These are phyloP conservation scores for Lipomyces chichibuensis DNA, from an alignment of 805 yeast genomes.

Conservation along the genomic window DNA sequence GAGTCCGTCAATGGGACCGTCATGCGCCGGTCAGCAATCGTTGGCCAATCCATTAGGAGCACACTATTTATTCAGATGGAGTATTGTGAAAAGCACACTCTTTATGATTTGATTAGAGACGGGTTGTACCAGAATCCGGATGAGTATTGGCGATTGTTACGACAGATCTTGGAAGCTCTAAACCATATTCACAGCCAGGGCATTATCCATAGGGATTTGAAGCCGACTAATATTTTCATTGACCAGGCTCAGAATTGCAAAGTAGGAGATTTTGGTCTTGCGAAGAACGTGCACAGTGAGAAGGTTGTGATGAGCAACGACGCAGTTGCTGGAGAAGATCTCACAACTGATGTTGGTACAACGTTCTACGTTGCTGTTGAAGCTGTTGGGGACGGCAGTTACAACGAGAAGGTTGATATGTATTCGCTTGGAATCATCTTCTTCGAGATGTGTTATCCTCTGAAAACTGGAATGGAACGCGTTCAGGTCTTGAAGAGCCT, in stretches of 20 bases:
- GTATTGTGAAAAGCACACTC: slow-evolving; percentile 92
- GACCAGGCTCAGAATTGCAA: slow-evolving; percentile 87
- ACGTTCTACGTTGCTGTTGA: slow-evolving; percentile 91
- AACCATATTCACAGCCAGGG: slow-evolving; percentile 92
- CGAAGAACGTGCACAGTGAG: slow-evolving; percentile 73
- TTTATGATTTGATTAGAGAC: slow-evolving; percentile 77
- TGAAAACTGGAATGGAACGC: slow-evolving; percentile 94
- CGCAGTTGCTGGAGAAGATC: slow-evolving; percentile 47
- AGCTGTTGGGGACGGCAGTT: slow-evolving; percentile 67
- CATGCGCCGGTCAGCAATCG: neutral
- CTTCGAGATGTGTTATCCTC: slow-evolving; percentile 87
- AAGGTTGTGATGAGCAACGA: slow-evolving; percentile 11
- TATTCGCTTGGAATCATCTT: slow-evolving; percentile 92
- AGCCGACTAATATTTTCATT: slow-evolving; percentile 94
- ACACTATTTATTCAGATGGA: slow-evolving; percentile 97
- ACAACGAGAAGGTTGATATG: slow-evolving; percentile 93
- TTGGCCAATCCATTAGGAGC: slow-evolving; percentile 18
- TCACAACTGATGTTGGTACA: slow-evolving; percentile 93
- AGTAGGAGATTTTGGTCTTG: slow-evolving; percentile 96
- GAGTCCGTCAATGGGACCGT: slow-evolving; percentile 18
- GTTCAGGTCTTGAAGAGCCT: slow-evolving; percentile 68
- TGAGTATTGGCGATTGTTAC: slow-evolving; percentile 86
- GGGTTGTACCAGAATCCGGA: slow-evolving; percentile 70
- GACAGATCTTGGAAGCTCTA: slow-evolving; percentile 87
- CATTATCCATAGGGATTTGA: slow-evolving; percentile 90